Evolutionary conservation across 2,329 filamentous ascomycete species (phyloP).

Genomic region (Pseudocercospora vitis): DNA sequence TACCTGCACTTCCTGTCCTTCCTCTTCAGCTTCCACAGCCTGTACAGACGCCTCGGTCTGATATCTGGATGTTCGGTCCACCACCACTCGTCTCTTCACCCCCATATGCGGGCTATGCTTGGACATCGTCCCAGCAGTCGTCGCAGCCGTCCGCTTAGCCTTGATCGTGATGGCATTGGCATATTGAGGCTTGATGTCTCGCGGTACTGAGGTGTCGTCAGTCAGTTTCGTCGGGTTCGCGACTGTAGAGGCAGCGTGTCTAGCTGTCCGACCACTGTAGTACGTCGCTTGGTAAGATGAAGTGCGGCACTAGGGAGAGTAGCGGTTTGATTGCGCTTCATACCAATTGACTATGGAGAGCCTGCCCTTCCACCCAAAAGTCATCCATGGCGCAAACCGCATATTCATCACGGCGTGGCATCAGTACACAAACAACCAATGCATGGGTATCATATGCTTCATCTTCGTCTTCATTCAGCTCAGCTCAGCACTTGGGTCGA

Average conservation of each 20-base stretch:
- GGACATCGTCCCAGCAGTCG: constrained; percentile 12
- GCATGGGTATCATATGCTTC: constrained; percentile 5
- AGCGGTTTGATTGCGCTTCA: too few species aligned
- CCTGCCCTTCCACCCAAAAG: neutral
- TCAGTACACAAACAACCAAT: neutral
- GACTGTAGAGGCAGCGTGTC: neutral
- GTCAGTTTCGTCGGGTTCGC: constrained; percentile 18
- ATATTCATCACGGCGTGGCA: neutral
- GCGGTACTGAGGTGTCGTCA: constrained; percentile 16
- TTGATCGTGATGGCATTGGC: constrained; percentile 16
- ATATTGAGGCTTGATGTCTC: constrained; percentile 9
- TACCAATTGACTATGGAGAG: neutral
- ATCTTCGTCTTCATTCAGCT: neutral
- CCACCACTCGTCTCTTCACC: constrained; percentile 27
- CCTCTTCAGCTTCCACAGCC: too few species aligned
- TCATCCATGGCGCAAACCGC: neutral
- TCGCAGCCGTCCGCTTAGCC: constrained; percentile 5
- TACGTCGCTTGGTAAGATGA: too few species aligned
- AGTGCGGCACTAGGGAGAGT: too few species aligned
- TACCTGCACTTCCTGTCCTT: constrained; percentile 33
- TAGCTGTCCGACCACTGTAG: too few species aligned
- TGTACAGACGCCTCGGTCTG: constrained; percentile 42
- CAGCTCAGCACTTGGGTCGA: constrained; percentile 1
- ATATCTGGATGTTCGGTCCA: constrained; percentile 42
- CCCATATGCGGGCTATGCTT: constrained; percentile 19